Conservation (phyloP, 2,329 filamentous ascomycete species). For the Dactylella cylindrospora region DNA sequence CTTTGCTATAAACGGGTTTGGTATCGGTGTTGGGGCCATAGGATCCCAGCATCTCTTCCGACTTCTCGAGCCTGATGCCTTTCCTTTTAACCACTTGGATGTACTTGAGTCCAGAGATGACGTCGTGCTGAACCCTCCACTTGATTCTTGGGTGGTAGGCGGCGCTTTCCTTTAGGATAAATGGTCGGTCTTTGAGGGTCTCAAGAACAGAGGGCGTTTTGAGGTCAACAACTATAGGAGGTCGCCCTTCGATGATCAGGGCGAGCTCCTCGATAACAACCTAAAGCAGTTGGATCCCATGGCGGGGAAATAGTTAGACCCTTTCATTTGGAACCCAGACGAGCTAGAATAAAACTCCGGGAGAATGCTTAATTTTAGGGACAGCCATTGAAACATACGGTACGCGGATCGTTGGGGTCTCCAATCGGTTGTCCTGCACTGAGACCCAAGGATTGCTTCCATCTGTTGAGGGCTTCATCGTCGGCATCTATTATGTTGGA, state of each 20-base stretch:
- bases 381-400: conserved; percentile 28
- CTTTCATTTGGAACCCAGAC: too few relatives aligned
- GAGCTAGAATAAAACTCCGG: too few relatives aligned
- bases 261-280: conserved; percentile 60
- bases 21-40: conserved; percentile 91
- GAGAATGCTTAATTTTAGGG: too few relatives aligned
- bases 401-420: conserved; percentile 46
- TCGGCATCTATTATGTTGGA: conserved; percentile 59
- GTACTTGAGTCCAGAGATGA: conserved; percentile 92
- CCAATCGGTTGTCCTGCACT: conserved; percentile 54
- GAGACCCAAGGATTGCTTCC: conserved; percentile 94
- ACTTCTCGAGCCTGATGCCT: conserved; percentile 83
- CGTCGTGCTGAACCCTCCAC: conserved; percentile 96
- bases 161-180: conserved; percentile 94
- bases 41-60: conserved; percentile 97
- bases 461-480: conserved; percentile 93
- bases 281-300: too few relatives aligned
- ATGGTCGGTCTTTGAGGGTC: conserved; percentile 84
- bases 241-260: conserved; percentile 78
- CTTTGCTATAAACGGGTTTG: conserved; percentile 79
- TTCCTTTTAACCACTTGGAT: conserved; percentile 90
- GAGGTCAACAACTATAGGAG: conserved; percentile 86
- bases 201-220: conserved; percentile 70
- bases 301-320: too few relatives aligned
- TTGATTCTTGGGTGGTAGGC: conserved; percentile 91